A percentile compares a stretch with the other conserved stretches of the same genome.
Evolutionary conservation across 768 basidiomycete genomes (phyloP).

Genomic region (Kwoniella bestiolae): DNA sequence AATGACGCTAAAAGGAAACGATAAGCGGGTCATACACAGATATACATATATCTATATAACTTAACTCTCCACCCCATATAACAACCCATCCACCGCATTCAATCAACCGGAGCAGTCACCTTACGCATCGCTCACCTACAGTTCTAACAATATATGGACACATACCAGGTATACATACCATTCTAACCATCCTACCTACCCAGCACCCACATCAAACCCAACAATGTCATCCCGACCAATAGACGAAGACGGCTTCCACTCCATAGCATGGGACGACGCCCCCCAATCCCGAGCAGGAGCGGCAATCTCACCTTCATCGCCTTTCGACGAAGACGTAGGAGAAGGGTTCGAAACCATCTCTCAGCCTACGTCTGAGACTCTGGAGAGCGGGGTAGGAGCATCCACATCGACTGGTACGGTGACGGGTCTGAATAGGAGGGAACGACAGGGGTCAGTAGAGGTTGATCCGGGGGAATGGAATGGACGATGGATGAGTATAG

Average conservation of each 20-base stretch:
- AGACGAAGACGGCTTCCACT: conserved; percentile 53
- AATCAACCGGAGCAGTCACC: not conserved
- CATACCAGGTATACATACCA: not conserved
- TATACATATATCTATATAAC: not conserved
- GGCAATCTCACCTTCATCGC: conserved; percentile 16
- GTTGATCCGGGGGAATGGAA: conserved; percentile 44
- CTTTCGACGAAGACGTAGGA: conserved; percentile 32
- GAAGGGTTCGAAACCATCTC: conserved; percentile 52
- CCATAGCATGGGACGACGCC: conserved; percentile 52
- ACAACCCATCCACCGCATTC: not conserved
- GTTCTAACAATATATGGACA: not conserved
- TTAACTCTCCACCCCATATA: not conserved
- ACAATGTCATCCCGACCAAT: conserved; percentile 31
- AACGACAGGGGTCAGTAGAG: conserved; percentile 23
- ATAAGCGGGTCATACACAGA: not conserved
- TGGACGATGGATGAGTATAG: conserved; percentile 54
- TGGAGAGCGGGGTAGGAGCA: conserved; percentile 12
- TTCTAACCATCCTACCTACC: not conserved
- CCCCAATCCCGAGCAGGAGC: conserved; percentile 27
- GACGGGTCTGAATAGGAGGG: conserved; percentile 7
- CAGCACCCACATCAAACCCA: not conserved
- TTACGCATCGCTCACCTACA: not conserved
- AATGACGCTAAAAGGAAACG: not conserved
- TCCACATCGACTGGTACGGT: conserved; percentile 21
- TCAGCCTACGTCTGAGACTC: conserved; percentile 17